Evolutionary conservation across 805 yeast genomes (phyloP).

Genomic region (Groenewaldozyma tartarivorans): DNA sequence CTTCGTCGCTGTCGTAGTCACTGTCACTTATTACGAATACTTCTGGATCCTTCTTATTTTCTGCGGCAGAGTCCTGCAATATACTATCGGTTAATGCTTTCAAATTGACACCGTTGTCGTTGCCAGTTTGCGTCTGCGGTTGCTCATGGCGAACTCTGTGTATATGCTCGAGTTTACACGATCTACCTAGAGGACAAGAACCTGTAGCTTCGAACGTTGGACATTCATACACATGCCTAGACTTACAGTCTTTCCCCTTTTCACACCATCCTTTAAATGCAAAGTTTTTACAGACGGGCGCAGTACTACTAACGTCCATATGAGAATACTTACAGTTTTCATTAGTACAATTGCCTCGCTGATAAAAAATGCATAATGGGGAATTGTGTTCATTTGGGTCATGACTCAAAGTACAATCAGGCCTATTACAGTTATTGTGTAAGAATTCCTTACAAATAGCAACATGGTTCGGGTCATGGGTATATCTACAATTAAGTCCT

Average conservation of each 20-base stretch:
- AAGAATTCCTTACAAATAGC: conserved; percentile 47
- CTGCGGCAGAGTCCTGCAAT: neutral
- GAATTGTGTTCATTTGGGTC: conserved; percentile 49
- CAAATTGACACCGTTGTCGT: conserved; percentile 18
- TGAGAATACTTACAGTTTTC: conserved; percentile 43
- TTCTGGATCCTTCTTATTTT: neutral
- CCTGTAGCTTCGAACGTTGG: conserved; percentile 64
- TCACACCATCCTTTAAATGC: conserved; percentile 62
- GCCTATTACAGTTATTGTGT: conserved; percentile 37
- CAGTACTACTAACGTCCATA: conserved; percentile 33
- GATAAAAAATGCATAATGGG: conserved; percentile 46
- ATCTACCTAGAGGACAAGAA: conserved; percentile 42
- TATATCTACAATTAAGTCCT: conserved; percentile 42
- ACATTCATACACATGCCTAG: conserved; percentile 52
- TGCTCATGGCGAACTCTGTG: conserved; percentile 16
- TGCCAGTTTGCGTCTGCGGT: neutral
- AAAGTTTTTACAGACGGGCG: conserved; percentile 55
- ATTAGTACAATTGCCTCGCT: conserved; percentile 39
- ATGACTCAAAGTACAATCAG: conserved; percentile 50
- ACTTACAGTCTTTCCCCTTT: conserved; percentile 47
- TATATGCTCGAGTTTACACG: conserved; percentile 50
- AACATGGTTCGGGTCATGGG: conserved; percentile 42
- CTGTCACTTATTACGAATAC: conserved; percentile 3
- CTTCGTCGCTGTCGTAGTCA: conserved; percentile 4
- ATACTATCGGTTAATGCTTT: conserved; percentile 4